These are phyloP conservation scores for Colletotrichum costaricense DNA, from an alignment of 2,329 filamentous ascomycete genomes.

Conservation along the genomic window DNA sequence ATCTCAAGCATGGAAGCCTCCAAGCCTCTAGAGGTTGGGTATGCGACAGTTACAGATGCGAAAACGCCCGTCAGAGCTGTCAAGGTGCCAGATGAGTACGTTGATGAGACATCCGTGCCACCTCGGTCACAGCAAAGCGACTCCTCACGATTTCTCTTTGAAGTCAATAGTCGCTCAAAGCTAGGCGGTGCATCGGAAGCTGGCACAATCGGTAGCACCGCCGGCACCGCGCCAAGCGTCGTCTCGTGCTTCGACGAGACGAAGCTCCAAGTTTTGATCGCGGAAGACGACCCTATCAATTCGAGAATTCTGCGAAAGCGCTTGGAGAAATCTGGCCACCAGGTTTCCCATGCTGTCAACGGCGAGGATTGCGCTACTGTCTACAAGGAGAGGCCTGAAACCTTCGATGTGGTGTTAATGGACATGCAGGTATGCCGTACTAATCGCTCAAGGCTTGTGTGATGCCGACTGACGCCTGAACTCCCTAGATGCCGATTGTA, in stretches of 20 bases:
- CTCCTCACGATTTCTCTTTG: constrained; percentile 52
- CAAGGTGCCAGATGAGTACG: constrained; percentile 60
- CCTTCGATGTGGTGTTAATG: constrained; percentile 87
- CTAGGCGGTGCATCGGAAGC: constrained; percentile 19
- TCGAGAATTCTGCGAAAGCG: constrained; percentile 84
- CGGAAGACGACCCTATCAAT: constrained; percentile 91
- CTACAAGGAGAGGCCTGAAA: constrained; percentile 70
- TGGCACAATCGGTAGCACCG: background rate
- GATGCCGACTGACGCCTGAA: background rate
- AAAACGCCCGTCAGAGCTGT: constrained; percentile 60
- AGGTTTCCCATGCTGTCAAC: constrained; percentile 79
- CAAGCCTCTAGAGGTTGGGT: constrained; percentile 46
- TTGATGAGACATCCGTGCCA: constrained; percentile 45
- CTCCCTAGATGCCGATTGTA: constrained; percentile 85
- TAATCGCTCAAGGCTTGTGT: background rate
- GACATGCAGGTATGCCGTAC: constrained; percentile 82
- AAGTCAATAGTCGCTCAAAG: constrained; percentile 43
- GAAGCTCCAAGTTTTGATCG: constrained; percentile 76
- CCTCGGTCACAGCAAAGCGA: constrained; percentile 44
- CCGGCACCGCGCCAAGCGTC: constrained; percentile 20
- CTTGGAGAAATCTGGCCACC: constrained; percentile 80
- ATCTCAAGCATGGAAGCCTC: constrained; percentile 36
- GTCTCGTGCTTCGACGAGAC: constrained; percentile 37
- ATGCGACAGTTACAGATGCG: constrained; percentile 53
- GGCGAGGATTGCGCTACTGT: constrained; percentile 84